These are phyloP conservation scores for Phytophthora foliorum DNA, from an alignment of 352 stramenopile genomes.

Conservation along the genomic window DNA sequence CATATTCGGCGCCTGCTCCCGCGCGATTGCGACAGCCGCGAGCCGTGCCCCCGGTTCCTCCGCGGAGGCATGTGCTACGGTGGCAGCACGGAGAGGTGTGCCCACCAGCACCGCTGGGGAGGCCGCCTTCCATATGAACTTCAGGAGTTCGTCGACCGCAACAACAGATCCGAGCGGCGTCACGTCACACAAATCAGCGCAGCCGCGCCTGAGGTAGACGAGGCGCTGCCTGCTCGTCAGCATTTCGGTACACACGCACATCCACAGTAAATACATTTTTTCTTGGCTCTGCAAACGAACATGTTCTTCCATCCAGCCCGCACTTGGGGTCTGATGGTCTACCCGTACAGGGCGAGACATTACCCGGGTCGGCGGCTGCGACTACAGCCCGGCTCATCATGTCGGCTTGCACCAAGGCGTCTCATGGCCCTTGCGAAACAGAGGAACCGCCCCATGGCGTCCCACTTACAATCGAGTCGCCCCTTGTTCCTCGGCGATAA, in stretches of 20 bases:
- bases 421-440: background rate
- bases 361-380: too few relatives aligned
- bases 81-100: background rate
- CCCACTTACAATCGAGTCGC: background rate
- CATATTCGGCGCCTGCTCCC: too few relatives aligned
- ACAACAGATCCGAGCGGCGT: too few relatives aligned
- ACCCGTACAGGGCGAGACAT: too few relatives aligned
- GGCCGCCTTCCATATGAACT: background rate
- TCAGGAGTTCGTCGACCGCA: background rate
- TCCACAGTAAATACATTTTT: background rate
- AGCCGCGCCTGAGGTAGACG: background rate
- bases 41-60: too few relatives aligned
- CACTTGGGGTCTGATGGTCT: too few relatives aligned
- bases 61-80: too few relatives aligned
- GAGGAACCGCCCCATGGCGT: background rate
- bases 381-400: background rate
- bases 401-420: background rate
- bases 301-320: too few relatives aligned
- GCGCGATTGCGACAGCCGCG: too few relatives aligned
- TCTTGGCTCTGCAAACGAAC: background rate
- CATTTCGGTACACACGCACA: background rate
- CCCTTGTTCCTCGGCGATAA: background rate
- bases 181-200: too few relatives aligned
- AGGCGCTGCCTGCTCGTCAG: background rate
- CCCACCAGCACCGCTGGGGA: background rate